Evolutionary conservation across 2,329 filamentous ascomycete species (phyloP), one percentile per base, ranked within the genome.

Genomic region (Aspergillus versicolor): DNA sequence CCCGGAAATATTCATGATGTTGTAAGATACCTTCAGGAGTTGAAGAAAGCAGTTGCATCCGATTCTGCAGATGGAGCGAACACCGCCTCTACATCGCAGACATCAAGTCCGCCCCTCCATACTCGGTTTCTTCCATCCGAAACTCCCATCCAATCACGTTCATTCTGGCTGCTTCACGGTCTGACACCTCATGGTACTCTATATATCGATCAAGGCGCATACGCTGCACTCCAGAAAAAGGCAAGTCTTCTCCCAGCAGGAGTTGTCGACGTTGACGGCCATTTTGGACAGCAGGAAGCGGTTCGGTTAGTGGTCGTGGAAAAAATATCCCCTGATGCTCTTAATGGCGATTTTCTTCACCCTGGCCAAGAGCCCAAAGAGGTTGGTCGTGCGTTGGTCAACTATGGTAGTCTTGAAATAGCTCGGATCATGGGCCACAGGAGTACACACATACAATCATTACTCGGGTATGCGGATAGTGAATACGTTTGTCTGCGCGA

Each of bases 161-260:
- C 94, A 71, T 97, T 99, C 81, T 99, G 94, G 94, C 87, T 99
- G 48, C 82, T 97, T 0, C 91, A 99, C 75, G 94, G 93, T 9
- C 85, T 97, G 11, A 87, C 88, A 22, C 91, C 94, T 0, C 92
- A 96, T 68, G 94, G 94, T 13, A 96, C 89, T 2, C 72, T 99
- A 24, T 97, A 91, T 77, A 95, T 99, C 66, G 94, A 99, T 77
- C 79, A 85, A n/a, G 94, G 94, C 42, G 93, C 93, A 3, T 87
- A 92, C 75, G 80, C 82, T 34, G 94, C 93, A 1, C 82, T 97
- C 3, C 78, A 86, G 15, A 86, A 88, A 69, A 96, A 96, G 77
- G 92, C 92, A 0, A 91, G 92, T 3, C 84, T 99, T 2, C 84
- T 97, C 0, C 92, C 93, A 1, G 92, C 90, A 0, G 94, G 93